Evolutionary conservation across 306 rosid species (phyloP).

Genomic region (Sesbania bispinosa): DNA sequence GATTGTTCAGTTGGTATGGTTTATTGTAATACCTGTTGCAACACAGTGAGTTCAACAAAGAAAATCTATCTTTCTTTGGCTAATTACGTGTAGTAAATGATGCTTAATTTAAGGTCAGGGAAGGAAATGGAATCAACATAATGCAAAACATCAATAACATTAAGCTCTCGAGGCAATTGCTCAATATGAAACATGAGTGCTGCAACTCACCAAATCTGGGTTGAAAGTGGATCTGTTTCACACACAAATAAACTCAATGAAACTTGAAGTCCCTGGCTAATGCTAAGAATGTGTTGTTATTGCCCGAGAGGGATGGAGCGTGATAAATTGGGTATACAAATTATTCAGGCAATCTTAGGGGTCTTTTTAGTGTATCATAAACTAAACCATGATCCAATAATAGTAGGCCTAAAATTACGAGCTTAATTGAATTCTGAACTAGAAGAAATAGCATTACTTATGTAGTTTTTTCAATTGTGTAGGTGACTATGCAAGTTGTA

Average conservation of each 20-base stretch:
- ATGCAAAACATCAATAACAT: not conserved
- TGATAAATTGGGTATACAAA: not conserved
- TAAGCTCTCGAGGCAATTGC: not conserved
- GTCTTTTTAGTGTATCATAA: too few relatives aligned
- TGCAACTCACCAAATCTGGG: too few relatives aligned
- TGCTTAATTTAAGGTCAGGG: not conserved
- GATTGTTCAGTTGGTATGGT: slow-evolving; percentile 23
- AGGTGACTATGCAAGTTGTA: too few relatives aligned
- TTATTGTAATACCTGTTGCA: slow-evolving; percentile 34
- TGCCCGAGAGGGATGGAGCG: not conserved
- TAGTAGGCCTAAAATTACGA: too few relatives aligned
- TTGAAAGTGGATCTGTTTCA: too few relatives aligned
- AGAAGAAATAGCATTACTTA: too few relatives aligned
- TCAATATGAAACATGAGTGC: not conserved
- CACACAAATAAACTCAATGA: not conserved
- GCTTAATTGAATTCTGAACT: too few relatives aligned
- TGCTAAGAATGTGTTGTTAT: not conserved
- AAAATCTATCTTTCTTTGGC: slow-evolving; percentile 27
- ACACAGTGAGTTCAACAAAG: slow-evolving; percentile 33
- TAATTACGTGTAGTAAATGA: slow-evolving; percentile 14
- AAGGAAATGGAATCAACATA: not conserved
- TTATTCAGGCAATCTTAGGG: too few relatives aligned
- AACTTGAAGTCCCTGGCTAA: not conserved
- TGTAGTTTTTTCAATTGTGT: too few relatives aligned
- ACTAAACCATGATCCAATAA: too few relatives aligned